Evolutionary conservation across 495 filamentous ascomycete genomes (phyloP).

Genomic region (Hypoxylon crocopeplum): DNA sequence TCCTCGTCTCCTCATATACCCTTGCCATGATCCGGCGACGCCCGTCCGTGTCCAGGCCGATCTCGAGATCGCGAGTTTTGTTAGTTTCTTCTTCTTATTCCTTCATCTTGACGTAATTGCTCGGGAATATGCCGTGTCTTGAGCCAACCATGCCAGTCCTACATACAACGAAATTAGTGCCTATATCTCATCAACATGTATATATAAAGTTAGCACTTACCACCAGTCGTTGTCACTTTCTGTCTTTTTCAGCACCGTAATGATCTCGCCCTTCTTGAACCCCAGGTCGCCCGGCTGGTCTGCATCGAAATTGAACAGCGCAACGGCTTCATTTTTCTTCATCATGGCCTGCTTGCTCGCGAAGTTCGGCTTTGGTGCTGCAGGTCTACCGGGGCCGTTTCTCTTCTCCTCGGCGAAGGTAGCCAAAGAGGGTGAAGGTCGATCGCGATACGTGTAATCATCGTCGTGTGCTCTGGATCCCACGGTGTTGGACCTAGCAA

Average conservation of each 20-base stretch:
- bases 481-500: slow-evolving; percentile 54
- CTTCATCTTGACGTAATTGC: slow-evolving; percentile 63
- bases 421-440: slow-evolving; percentile 48
- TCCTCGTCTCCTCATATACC: slow-evolving; percentile 1
- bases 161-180: slow-evolving; percentile 25
- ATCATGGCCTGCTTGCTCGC: slow-evolving; percentile 66
- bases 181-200: not conserved
- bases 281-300: slow-evolving; percentile 92
- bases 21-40: slow-evolving; percentile 16
- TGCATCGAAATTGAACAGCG: slow-evolving; percentile 90
- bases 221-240: slow-evolving; percentile 91
- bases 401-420: slow-evolving; percentile 45
- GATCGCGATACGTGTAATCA: slow-evolving; percentile 67
- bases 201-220: slow-evolving; percentile 54
- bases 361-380: slow-evolving; percentile 88
- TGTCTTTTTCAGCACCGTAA: slow-evolving; percentile 97
- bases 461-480: slow-evolving; percentile 48
- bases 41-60: slow-evolving; percentile 6
- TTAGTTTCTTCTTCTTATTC: slow-evolving; percentile 26
- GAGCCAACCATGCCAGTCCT: slow-evolving; percentile 65
- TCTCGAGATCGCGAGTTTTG: not conserved
- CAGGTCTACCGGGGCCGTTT: slow-evolving; percentile 67
- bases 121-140: slow-evolving; percentile 61
- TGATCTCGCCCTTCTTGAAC: slow-evolving; percentile 97
- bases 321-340: slow-evolving; percentile 84